phyloP scores from a whole-genome alignment of 1,139 yeast genomes.

The Arxiozyma slooffiae region DNA sequence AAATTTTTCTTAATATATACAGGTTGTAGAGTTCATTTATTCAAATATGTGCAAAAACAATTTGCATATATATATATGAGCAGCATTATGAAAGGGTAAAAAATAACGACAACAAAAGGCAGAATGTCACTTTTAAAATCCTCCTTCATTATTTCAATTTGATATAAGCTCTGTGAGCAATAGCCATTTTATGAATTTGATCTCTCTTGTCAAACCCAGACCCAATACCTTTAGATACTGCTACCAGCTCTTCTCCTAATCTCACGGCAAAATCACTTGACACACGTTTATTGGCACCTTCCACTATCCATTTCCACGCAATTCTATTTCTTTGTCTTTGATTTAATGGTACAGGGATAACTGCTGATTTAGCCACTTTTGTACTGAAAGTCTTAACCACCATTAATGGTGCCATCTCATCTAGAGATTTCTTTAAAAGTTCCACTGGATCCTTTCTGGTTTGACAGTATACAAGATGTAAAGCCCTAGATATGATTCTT shows the following conservation, averaged over 20 bases:
- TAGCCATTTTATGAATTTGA: conserved; percentile 76
- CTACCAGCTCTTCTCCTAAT: conserved; percentile 77
- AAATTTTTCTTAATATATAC: background rate
- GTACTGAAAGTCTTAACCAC: conserved; percentile 69
- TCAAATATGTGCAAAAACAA: background rate
- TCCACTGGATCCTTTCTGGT: conserved; percentile 55
- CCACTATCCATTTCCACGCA: conserved; percentile 86
- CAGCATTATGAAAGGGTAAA: background rate
- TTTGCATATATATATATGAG: background rate
- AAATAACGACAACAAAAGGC: background rate
- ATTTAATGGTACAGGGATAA: conserved; percentile 75
- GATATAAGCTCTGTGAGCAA: conserved; percentile 69
- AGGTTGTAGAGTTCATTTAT: background rate
- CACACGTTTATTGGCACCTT: conserved; percentile 69
- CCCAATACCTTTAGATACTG: conserved; percentile 70
- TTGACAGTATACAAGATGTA: conserved; percentile 50
- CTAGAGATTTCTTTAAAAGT: conserved; percentile 63
- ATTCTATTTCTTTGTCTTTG: conserved; percentile 75
- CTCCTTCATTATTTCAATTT: conserved; percentile 31
- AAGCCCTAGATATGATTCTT: conserved; percentile 61
- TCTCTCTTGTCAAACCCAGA: conserved; percentile 78
- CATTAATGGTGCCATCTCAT: conserved; percentile 77
- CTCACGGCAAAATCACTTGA: conserved; percentile 78
- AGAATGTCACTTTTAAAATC: background rate
- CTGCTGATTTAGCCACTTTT: conserved; percentile 72